Conservation (phyloP, 805 yeast genomes). For the Monosporozyma aquatica region DNA sequence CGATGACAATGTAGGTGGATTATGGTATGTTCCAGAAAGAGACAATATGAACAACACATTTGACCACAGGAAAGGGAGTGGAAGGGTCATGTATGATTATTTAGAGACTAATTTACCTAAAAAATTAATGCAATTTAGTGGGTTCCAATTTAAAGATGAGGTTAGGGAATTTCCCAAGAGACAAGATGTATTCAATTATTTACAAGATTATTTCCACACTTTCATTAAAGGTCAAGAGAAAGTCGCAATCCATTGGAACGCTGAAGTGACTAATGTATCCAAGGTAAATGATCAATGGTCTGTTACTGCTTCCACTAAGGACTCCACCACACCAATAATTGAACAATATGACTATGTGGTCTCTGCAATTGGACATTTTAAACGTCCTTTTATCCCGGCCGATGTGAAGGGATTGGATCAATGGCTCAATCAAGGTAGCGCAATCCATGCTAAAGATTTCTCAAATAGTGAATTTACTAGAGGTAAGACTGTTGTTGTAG, state of each 20-base stretch:
- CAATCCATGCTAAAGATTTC: slow-evolving; percentile 34
- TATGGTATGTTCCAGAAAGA: slow-evolving; percentile 53
- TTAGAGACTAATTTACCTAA: slow-evolving; percentile 65
- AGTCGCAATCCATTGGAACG: slow-evolving; percentile 22
- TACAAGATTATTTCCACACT: slow-evolving; percentile 41
- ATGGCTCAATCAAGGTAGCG: slow-evolving; percentile 28
- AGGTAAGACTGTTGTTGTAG: slow-evolving; percentile 29
- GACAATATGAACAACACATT: too few species aligned
- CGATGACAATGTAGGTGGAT: slow-evolving; percentile 58
- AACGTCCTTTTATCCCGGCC: slow-evolving; percentile 33
- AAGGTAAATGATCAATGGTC: neutral
- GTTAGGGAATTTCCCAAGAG: slow-evolving; percentile 51
- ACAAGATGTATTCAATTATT: slow-evolving; percentile 50
- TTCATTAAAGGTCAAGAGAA: slow-evolving; percentile 19
- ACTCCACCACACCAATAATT: neutral
- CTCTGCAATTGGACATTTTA: slow-evolving; percentile 38
- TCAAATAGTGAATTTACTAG: slow-evolving; percentile 27
- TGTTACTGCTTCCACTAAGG: slow-evolving; percentile 4
- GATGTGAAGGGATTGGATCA: slow-evolving; percentile 32
- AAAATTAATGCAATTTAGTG: slow-evolving; percentile 57
- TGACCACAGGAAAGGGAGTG: too few species aligned
- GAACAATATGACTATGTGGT: slow-evolving; percentile 35
- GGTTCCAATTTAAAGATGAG: slow-evolving; percentile 39
- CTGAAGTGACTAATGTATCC: slow-evolving; percentile 21
- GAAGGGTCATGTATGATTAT: slow-evolving; percentile 47